Conservation (phyloP, 2,329 filamentous ascomycete species). For the Gnomoniopsis smithogilvyi region DNA sequence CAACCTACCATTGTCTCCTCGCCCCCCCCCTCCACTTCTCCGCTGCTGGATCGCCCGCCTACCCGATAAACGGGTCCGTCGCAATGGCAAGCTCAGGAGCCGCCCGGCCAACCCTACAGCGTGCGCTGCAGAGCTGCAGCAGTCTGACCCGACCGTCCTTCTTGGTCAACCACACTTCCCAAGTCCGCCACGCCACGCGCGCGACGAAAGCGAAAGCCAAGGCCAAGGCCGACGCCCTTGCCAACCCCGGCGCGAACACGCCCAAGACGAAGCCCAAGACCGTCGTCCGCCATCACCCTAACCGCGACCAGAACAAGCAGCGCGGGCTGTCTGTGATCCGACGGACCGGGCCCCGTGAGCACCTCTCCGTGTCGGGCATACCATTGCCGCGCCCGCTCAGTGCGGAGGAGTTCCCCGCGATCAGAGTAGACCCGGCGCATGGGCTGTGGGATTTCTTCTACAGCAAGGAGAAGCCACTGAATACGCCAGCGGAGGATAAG, state of each 20-base stretch:
- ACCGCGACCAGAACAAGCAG: conserved; percentile 69
- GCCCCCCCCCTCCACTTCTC: background rate
- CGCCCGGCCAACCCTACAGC: conserved; percentile 13
- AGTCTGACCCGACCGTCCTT: background rate
- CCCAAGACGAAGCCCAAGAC: conserved; percentile 44
- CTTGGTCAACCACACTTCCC: conserved; percentile 11
- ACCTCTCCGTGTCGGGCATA: conserved; percentile 69
- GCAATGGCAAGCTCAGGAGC: conserved; percentile 13
- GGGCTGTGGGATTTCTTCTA: conserved; percentile 93
- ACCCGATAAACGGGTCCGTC: background rate
- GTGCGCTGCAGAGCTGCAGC: conserved; percentile 10
- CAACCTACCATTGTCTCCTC: background rate
- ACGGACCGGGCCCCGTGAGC: conserved; percentile 70
- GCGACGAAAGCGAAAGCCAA: conserved; percentile 25
- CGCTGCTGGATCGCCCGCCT: background rate
- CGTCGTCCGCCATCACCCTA: conserved; percentile 6
- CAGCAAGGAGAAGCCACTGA: conserved; percentile 63
- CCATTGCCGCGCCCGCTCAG: conserved; percentile 65
- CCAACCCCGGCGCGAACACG: conserved; percentile 42
- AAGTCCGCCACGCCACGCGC: conserved; percentile 30
- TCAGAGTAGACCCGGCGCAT: conserved; percentile 68
- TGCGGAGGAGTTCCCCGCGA: conserved; percentile 50
- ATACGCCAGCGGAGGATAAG: conserved; percentile 66
- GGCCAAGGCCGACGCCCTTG: conserved; percentile 20
- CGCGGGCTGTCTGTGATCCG: conserved; percentile 82